These are phyloP conservation scores for Blastobotrys attinorum DNA, from an alignment of 805 yeast species.

Conservation along the genomic window DNA sequence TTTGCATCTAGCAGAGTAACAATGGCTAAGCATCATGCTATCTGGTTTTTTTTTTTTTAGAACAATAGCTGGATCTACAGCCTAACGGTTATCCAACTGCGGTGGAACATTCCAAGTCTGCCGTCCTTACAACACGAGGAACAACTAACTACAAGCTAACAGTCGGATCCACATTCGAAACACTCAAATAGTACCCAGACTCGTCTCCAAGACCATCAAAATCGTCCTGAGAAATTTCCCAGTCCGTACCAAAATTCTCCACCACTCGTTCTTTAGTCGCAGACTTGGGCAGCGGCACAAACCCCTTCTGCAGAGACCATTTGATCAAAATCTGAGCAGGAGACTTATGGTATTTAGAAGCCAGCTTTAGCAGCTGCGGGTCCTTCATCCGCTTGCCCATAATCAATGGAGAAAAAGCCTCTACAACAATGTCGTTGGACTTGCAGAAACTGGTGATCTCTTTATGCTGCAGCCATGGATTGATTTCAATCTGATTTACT, in stretches of 20 bases:
- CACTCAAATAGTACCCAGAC: neutral
- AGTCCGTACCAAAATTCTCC: slow-evolving; percentile 30
- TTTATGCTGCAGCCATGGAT: slow-evolving; percentile 61
- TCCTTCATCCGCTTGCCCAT: slow-evolving; percentile 52
- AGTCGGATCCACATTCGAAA: neutral
- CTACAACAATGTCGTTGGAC: slow-evolving; percentile 45
- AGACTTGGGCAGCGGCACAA: slow-evolving; percentile 59
- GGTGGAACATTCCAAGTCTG: too few species aligned
- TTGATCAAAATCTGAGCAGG: slow-evolving; percentile 12
- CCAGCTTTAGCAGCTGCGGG: slow-evolving; percentile 46
- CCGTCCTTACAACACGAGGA: too few species aligned
- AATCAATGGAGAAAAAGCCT: slow-evolving; percentile 78
- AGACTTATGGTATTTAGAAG: slow-evolving; percentile 41
- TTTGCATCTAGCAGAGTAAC: too few species aligned
- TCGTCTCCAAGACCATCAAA: neutral
- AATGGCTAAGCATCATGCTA: too few species aligned
- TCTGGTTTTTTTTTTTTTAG: too few species aligned
- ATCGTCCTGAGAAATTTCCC: neutral
- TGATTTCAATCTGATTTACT: slow-evolving; percentile 68
- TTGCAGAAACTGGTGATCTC: slow-evolving; percentile 48
- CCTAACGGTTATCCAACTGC: too few species aligned
- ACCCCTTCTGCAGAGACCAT: slow-evolving; percentile 36
- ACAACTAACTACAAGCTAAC: too few species aligned
- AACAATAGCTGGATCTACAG: too few species aligned
- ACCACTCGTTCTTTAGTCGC: slow-evolving; percentile 52